Evolutionary conservation across 2,329 filamentous ascomycete genomes (phyloP).

Genomic region (Pezicula neosporulosa): DNA sequence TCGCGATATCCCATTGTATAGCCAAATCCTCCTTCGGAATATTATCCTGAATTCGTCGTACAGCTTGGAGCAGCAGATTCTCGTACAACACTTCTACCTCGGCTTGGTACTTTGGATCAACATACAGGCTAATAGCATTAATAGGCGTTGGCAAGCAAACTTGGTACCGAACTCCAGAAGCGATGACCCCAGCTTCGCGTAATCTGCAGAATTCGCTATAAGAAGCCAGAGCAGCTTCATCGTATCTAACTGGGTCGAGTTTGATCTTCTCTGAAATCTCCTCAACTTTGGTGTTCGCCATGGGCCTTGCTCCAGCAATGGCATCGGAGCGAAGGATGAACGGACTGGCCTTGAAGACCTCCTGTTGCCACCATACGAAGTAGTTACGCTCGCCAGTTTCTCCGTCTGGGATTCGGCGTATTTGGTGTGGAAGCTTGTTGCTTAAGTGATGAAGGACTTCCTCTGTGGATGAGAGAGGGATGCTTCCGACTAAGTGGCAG

Average conservation of each 20-base stretch:
- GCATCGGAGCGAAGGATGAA: constrained; percentile 6
- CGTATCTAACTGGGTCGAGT: constrained; percentile 19
- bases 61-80: constrained; percentile 15
- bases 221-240: constrained; percentile 23
- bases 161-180: constrained; percentile 25
- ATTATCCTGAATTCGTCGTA: constrained; percentile 21
- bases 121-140: constrained; percentile 13
- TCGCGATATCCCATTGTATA: constrained; percentile 28
- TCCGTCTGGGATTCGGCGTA: constrained; percentile 37
- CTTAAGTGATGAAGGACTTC: constrained; percentile 29
- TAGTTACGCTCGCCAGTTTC: constrained; percentile 32
- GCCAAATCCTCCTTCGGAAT: constrained; percentile 29
- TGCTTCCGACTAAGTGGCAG: constrained; percentile 31
- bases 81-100: constrained; percentile 27
- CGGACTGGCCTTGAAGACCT: constrained; percentile 23
- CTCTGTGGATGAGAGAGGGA: constrained; percentile 29
- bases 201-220: constrained; percentile 24
- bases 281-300: constrained; percentile 1
- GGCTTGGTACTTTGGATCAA: constrained; percentile 19
- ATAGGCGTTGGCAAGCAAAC: constrained; percentile 29
- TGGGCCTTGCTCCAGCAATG: constrained; percentile 1
- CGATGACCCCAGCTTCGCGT: constrained; percentile 19
- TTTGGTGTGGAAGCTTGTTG: constrained; percentile 27
- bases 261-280: background rate
- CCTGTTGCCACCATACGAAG: constrained; percentile 31